These are phyloP conservation scores for Phytopythium helicoides DNA, from an alignment of 352 stramenopile species.

Conservation along the genomic window DNA sequence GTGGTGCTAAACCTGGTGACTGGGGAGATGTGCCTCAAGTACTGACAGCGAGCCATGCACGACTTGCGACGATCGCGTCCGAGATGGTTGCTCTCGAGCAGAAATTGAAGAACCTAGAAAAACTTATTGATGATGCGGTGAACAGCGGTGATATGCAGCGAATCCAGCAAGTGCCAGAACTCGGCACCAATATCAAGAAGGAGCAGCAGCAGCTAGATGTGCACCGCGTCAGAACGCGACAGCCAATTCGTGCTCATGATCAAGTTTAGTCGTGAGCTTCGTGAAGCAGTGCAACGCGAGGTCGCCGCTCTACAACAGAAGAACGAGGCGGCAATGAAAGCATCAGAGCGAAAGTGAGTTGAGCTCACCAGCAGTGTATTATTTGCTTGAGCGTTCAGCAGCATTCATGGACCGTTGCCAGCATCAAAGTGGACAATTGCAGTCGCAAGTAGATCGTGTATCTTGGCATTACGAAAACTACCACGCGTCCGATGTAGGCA, in stretches of 20 bases:
- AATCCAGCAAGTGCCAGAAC: constrained; percentile 37
- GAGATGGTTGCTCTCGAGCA: constrained; percentile 25
- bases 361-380: too few relatives aligned
- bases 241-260: constrained; percentile 67
- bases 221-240: constrained; percentile 36
- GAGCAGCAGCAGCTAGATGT: constrained; percentile 29
- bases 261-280: constrained; percentile 48
- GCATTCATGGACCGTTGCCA: too few relatives aligned
- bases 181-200: constrained; percentile 33
- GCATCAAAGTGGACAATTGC: too few relatives aligned
- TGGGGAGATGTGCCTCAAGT: constrained; percentile 44
- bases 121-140: constrained; percentile 46
- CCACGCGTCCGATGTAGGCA: too few relatives aligned
- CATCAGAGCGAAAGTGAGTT: too few relatives aligned
- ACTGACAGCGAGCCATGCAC: constrained; percentile 41
- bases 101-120: constrained; percentile 25
- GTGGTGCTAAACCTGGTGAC: constrained; percentile 25
- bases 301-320: neutral
- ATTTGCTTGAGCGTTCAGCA: too few relatives aligned
- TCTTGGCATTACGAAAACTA: too few relatives aligned
- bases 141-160: constrained; percentile 36
- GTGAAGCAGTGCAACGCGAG: constrained; percentile 13
- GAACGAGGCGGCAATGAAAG: neutral
- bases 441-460: too few relatives aligned
- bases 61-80: constrained; percentile 35